Evolutionary conservation across 495 filamentous ascomycete species (phyloP).

Genomic region (Hapsidospora chrysogenum): DNA sequence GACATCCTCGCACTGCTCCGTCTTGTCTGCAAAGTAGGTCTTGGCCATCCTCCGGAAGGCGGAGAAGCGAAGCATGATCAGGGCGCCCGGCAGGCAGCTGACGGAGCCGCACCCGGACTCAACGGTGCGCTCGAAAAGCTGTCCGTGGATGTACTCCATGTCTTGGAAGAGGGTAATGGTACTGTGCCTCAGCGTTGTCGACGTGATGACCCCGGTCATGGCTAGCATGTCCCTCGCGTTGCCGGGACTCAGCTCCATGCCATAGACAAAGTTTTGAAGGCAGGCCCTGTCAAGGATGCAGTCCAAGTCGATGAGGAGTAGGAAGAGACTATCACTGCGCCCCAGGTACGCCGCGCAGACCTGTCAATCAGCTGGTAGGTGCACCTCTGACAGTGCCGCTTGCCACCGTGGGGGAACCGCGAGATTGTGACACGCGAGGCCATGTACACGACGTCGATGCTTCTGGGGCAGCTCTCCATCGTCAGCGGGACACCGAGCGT

Average conservation of each 20-base stretch:
- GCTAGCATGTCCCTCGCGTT: constrained; percentile 89
- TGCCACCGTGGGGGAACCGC: constrained; percentile 85
- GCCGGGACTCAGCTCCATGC: constrained; percentile 95
- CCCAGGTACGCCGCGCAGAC: constrained; percentile 83
- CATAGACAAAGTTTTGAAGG: constrained; percentile 96
- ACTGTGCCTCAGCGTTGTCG: constrained; percentile 76
- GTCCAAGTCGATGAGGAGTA: constrained; percentile 96
- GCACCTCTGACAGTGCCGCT: constrained; percentile 82
- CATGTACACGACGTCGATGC: constrained; percentile 79
- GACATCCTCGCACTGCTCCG: constrained; percentile 86
- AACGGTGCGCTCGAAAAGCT: constrained; percentile 91
- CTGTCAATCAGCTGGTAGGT: constrained; percentile 93
- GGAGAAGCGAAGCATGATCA: constrained; percentile 92
- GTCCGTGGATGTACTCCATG: constrained; percentile 96
- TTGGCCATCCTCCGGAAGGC: constrained; percentile 95
- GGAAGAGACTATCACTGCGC: constrained; percentile 81
- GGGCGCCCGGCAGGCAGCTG: constrained; percentile 84
- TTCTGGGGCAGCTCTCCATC: constrained; percentile 64
- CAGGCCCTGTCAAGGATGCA: constrained; percentile 88
- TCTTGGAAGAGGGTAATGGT: constrained; percentile 89
- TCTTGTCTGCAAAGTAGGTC: constrained; percentile 97
- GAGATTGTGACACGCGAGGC: constrained; percentile 78
- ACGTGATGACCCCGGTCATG: constrained; percentile 96
- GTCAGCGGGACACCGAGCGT: constrained; percentile 72
- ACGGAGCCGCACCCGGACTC: constrained; percentile 92